A percentile compares a stretch with the other conserved stretches of the same genome.
These are phyloP conservation scores for Quercus lobata DNA, from an alignment of 331 rosid genomes.

Conservation along the genomic window DNA sequence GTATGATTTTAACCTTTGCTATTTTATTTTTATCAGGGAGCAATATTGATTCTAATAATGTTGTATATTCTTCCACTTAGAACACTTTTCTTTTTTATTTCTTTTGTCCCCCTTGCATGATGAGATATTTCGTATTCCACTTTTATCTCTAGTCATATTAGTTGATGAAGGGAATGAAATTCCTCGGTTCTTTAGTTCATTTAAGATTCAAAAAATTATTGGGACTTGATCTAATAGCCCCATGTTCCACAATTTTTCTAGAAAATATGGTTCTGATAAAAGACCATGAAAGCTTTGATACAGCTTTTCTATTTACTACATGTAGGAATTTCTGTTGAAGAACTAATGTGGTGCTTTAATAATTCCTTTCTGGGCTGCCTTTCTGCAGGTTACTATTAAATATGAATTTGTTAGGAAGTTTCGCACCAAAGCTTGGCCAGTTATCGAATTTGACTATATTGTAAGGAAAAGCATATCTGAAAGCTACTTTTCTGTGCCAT, in stretches of 20 bases:
- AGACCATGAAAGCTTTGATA: constrained; percentile 16
- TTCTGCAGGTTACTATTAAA: constrained; percentile 60
- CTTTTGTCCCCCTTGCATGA: background rate
- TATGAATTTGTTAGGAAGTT: constrained; percentile 56
- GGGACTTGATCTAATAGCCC: background rate
- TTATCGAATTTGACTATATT: constrained; percentile 51
- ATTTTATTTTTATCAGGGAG: constrained; percentile 17
- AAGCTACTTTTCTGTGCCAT: background rate
- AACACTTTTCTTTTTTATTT: background rate
- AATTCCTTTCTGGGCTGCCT: constrained; percentile 10
- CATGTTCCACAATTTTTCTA: background rate
- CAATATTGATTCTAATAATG: background rate
- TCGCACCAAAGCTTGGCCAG: constrained; percentile 78
- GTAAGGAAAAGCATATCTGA: constrained; percentile 39
- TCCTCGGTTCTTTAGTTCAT: constrained; percentile 2
- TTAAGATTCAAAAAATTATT: background rate
- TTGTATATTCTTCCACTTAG: background rate
- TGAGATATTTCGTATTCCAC: background rate
- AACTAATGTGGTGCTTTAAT: background rate
- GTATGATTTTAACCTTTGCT: constrained; percentile 43
- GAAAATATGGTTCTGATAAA: background rate
- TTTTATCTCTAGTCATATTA: background rate
- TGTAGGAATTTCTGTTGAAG: constrained; percentile 5
- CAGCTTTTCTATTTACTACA: background rate
- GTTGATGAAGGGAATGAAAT: background rate